phyloP scores from a whole-genome alignment of 1,284 basidiomycete species.

The Laetiporus sulphureus region DNA sequence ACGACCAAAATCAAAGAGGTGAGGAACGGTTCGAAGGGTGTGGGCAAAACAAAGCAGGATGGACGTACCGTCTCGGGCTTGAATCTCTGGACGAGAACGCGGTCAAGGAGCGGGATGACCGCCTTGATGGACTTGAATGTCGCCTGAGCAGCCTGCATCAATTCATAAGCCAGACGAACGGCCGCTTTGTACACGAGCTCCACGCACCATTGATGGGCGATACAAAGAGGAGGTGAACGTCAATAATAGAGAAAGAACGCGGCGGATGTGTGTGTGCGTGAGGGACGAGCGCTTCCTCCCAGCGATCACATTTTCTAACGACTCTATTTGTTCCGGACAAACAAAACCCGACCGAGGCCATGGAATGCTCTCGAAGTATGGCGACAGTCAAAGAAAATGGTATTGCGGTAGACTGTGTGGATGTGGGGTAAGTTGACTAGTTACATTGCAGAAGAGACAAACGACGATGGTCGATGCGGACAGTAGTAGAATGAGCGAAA shows the following conservation, averaged over 20 bases:
- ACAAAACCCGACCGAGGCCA: constrained; percentile 12
- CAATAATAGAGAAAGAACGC: constrained; percentile 3
- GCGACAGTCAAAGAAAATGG: constrained; percentile 6
- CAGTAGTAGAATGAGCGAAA: constrained; percentile 3
- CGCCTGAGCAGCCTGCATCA: constrained; percentile 59
- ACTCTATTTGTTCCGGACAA: constrained; percentile 26
- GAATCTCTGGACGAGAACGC: constrained; percentile 95
- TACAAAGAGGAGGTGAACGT: constrained; percentile 1
- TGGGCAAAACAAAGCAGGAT: neutral
- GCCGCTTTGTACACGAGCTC: too few species aligned
- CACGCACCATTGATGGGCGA: too few species aligned
- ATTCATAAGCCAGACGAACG: too few species aligned
- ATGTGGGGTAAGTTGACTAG: constrained; percentile 15
- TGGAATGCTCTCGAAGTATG: constrained; percentile 20
- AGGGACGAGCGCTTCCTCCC: constrained; percentile 7
- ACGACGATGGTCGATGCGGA: constrained; percentile 6
- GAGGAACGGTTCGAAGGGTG: neutral
- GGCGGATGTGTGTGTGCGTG: neutral
- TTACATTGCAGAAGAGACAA: constrained; percentile 19
- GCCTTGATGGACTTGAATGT: constrained; percentile 95
- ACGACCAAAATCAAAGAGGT: constrained; percentile 3
- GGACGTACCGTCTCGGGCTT: constrained; percentile 81
- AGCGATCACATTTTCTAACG: constrained; percentile 18
- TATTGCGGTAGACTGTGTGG: constrained; percentile 18
- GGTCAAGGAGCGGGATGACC: constrained; percentile 89